Base-by-base conservation (phyloP, 1,284 basidiomycete species). In the Volvariella surrecta region DNA sequence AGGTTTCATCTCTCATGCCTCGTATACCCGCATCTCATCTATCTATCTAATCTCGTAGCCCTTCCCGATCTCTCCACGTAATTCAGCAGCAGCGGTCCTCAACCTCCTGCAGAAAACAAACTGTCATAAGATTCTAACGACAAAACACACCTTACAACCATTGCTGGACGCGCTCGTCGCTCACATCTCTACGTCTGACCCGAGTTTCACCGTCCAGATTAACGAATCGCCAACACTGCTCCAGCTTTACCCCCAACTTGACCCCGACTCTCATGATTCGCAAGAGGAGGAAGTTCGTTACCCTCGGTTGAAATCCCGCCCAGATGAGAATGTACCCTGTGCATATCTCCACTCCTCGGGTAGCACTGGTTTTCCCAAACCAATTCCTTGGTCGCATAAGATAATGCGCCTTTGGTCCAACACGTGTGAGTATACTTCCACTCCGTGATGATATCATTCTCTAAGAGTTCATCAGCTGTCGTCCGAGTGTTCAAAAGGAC, bases 301-400 rank as follows among this genome's bases (percentile, higher is more conserved):
- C 11, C 24, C 24, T 6, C 6, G 11, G 24, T 11, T 6, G 6
- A 28, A 6, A 6, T 6, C 24, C 24, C 6, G 6, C 11, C 24
- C 24, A 28, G 24, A 28, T 28, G 6, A 6, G 24, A 6, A 11
- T 68, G 58, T 34, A 64, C 64, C 0, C 11, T 56, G 52, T 34
- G 49, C 59, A 20, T 58, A 60, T 39, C 48, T 66, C 49, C 64
- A 67, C 43, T 61, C 62, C 3, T 63, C 61, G 11, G 64, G 65
- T 11, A 64, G 64, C 0, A 66, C 64, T 16, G 64, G 63, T 32
- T 49, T 64, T 21, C 64, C 64, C 4, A 66, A 67, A 45, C 62
- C 63, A 1, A 59, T 67, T 21, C 58, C 59, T 11, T 56, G 13
- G 34, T 16, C 34, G 6, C 34, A 15, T 19, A 6, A 15, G n/a